These are phyloP conservation scores for Vishniacozyma victoriae DNA, from an alignment of 768 basidiomycete species.

Conservation along the genomic window DNA sequence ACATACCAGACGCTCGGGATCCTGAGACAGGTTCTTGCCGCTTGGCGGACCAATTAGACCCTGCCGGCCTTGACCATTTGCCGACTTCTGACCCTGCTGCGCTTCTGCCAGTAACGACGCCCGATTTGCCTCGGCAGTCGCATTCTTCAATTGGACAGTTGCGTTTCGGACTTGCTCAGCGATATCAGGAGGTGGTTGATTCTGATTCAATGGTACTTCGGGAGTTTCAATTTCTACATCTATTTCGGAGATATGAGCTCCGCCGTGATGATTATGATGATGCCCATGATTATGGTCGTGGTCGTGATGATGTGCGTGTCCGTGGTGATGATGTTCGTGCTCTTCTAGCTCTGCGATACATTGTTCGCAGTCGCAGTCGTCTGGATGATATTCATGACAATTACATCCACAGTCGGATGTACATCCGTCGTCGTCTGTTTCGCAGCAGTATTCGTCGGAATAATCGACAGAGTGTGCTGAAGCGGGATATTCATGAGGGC, in stretches of 20 bases:
- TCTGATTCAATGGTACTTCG: background rate
- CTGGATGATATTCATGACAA: slow-evolving; percentile 13
- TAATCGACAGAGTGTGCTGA: slow-evolving; percentile 24
- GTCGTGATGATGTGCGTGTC: slow-evolving; percentile 12
- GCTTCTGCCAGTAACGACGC: background rate
- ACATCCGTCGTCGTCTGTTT: slow-evolving; percentile 25
- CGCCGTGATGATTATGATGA: slow-evolving; percentile 11
- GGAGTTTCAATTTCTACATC: too few relatives aligned
- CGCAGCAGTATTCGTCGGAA: slow-evolving; percentile 25
- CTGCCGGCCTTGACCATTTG: background rate
- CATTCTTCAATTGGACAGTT: background rate
- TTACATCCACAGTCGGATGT: too few relatives aligned
- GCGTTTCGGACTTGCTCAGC: background rate
- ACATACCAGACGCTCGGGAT: slow-evolving; percentile 40
- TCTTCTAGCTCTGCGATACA: too few relatives aligned
- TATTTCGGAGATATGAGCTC: slow-evolving; percentile 5
- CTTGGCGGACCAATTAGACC: background rate
- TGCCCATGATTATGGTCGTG: slow-evolving; percentile 19
- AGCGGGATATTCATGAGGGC: slow-evolving; percentile 12
- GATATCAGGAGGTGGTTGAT: too few relatives aligned
- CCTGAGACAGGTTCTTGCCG: slow-evolving; percentile 17
- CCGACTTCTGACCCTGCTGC: slow-evolving; percentile 1
- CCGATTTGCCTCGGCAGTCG: background rate
- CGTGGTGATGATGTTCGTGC: slow-evolving; percentile 21
- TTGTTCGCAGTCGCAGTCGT: slow-evolving; percentile 30